phyloP scores from a whole-genome alignment of 2,329 filamentous ascomycete species.

The Rasamsonia emersonii region DNA sequence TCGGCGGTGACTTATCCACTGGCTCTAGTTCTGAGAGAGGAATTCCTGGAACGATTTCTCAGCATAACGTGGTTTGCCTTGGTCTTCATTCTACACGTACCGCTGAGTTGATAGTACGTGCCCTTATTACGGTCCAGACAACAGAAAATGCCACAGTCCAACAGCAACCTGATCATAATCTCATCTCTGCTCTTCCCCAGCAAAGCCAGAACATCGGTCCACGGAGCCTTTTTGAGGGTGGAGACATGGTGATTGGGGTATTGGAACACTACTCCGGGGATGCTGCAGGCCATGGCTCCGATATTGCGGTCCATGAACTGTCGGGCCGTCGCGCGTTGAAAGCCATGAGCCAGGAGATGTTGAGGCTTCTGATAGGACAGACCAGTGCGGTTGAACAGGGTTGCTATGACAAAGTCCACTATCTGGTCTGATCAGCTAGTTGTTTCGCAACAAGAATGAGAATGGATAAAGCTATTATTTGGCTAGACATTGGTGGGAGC shows the following conservation, averaged over 20 bases:
- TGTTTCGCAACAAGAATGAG: neutral
- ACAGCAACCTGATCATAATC: slow-evolving; percentile 67
- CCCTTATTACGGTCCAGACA: slow-evolving; percentile 50
- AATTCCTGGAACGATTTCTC: slow-evolving; percentile 15
- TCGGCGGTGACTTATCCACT: slow-evolving; percentile 8
- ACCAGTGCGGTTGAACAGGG: slow-evolving; percentile 57
- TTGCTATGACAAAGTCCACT: slow-evolving; percentile 68
- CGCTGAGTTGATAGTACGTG: slow-evolving; percentile 72
- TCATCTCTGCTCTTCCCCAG: slow-evolving; percentile 67
- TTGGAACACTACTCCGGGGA: slow-evolving; percentile 57
- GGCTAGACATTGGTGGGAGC: too few relatives aligned
- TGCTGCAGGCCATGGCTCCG: slow-evolving; percentile 34
- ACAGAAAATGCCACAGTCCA: slow-evolving; percentile 69
- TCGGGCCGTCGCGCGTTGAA: slow-evolving; percentile 42
- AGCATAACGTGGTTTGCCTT: neutral
- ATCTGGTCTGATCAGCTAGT: slow-evolving; percentile 42
- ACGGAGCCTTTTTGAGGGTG: slow-evolving; percentile 59
- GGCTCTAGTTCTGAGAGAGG: slow-evolving; percentile 23
- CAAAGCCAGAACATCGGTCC: slow-evolving; percentile 65
- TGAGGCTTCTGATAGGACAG: slow-evolving; percentile 46
- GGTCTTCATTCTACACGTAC: slow-evolving; percentile 38
- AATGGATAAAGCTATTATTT: too few relatives aligned
- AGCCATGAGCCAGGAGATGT: slow-evolving; percentile 80
- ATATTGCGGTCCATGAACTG: slow-evolving; percentile 19
- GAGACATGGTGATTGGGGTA: slow-evolving; percentile 64